phyloP scores from a whole-genome alignment of 2,329 filamentous ascomycete genomes.

The Graphilbum fragrans region DNA sequence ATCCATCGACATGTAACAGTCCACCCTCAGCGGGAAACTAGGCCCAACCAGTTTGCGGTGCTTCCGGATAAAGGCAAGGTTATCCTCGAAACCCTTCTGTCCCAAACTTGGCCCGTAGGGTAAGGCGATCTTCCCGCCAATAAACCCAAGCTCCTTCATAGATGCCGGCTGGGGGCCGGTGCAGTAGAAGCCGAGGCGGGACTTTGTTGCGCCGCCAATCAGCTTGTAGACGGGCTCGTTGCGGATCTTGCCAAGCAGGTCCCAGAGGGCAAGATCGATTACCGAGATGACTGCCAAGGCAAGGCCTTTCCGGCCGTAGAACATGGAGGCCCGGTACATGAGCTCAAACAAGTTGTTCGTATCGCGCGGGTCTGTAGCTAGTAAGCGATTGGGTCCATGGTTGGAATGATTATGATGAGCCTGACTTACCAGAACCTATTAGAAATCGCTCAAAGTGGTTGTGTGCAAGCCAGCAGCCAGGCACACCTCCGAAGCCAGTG shows the following conservation, averaged over 20 bases:
- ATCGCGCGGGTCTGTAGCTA: slow-evolving; percentile 80
- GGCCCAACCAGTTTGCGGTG: slow-evolving; percentile 77
- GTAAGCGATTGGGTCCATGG: too few relatives aligned
- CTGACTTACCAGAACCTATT: too few relatives aligned
- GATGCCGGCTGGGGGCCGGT: slow-evolving; percentile 75
- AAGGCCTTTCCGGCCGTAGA: slow-evolving; percentile 88
- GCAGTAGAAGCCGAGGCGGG: slow-evolving; percentile 84
- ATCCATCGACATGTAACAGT: slow-evolving; percentile 95
- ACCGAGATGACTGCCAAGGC: slow-evolving; percentile 87
- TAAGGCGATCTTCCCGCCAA: slow-evolving; percentile 78
- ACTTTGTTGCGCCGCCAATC: slow-evolving; percentile 80
- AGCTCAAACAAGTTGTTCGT: slow-evolving; percentile 90
- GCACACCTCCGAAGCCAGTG: slow-evolving; percentile 84
- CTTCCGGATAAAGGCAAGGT: slow-evolving; percentile 76
- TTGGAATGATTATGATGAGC: too few relatives aligned
- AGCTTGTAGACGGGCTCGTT: slow-evolving; percentile 91
- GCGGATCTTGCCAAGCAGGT: slow-evolving; percentile 79
- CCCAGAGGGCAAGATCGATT: slow-evolving; percentile 87
- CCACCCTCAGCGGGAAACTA: slow-evolving; percentile 86
- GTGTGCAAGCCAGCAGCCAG: slow-evolving; percentile 86
- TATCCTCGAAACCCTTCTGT: slow-evolving; percentile 69
- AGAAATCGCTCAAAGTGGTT: slow-evolving; percentile 91
- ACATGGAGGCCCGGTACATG: slow-evolving; percentile 94
- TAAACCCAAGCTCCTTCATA: slow-evolving; percentile 78
- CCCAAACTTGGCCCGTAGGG: slow-evolving; percentile 86